These are phyloP conservation scores for Hypoxylon sp. DNA, from an alignment of 2,329 filamentous ascomycete genomes.

Conservation along the genomic window DNA sequence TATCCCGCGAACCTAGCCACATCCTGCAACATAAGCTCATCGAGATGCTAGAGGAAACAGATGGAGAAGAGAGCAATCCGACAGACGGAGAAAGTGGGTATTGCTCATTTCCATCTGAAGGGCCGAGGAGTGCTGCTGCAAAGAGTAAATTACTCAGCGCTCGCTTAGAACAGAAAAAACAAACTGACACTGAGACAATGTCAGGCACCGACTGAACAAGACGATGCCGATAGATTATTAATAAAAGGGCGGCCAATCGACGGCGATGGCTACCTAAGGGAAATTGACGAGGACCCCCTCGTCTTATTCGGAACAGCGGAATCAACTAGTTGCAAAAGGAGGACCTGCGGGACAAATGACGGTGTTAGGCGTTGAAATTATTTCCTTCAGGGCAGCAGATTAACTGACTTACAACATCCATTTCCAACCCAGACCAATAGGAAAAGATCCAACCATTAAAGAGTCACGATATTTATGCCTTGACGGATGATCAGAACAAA, in stretches of 20 bases:
- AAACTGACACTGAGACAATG: slow-evolving; percentile 14
- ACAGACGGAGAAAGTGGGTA: slow-evolving; percentile 43
- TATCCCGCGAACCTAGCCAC: slow-evolving; percentile 46
- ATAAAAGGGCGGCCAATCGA: not conserved
- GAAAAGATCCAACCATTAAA: not conserved
- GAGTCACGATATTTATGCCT: slow-evolving; percentile 11
- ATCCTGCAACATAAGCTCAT: slow-evolving; percentile 44
- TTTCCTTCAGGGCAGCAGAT: not conserved
- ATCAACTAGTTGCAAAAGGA: slow-evolving; percentile 3
- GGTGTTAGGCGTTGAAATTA: slow-evolving; percentile 8
- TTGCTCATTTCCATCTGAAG: slow-evolving; percentile 31
- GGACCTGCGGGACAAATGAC: slow-evolving; percentile 3
- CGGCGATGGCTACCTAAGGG: not conserved
- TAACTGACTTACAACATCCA: not conserved
- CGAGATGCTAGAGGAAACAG: slow-evolving; percentile 46
- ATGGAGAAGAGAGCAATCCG: slow-evolving; percentile 27
- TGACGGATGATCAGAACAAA: slow-evolving; percentile 16
- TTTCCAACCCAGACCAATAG: not conserved
- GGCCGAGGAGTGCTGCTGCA: slow-evolving; percentile 18
- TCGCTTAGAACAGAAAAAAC: slow-evolving; percentile 9
- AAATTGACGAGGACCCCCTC: slow-evolving; percentile 7
- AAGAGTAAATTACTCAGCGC: slow-evolving; percentile 28
- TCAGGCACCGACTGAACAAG: slow-evolving; percentile 14
- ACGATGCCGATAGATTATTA: slow-evolving; percentile 11
- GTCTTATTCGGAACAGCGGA: slow-evolving; percentile 9